A percentile compares a stretch with the other conserved stretches of the same genome.
These are phyloP conservation scores for Lyophyllum decastes DNA, from an alignment of 768 basidiomycete species.

Conservation along the genomic window DNA sequence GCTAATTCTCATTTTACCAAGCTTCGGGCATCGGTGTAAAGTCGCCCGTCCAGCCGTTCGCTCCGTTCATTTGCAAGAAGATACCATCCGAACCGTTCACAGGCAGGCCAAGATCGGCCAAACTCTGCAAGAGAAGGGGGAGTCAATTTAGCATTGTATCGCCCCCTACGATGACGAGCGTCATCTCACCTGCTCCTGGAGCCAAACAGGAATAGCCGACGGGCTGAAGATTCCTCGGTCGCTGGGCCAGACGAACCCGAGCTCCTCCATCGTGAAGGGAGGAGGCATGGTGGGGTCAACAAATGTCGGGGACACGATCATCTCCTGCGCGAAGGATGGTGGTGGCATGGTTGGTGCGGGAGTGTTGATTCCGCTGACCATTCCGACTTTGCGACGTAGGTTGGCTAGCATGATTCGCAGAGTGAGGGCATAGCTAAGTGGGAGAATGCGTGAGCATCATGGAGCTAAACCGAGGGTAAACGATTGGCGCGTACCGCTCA, in stretches of 20 bases:
- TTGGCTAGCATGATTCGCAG: constrained; percentile 93
- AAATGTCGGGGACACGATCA: constrained; percentile 61
- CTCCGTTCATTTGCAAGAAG: constrained; percentile 73
- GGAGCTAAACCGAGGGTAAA: not conserved
- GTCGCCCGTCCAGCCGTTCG: constrained; percentile 77
- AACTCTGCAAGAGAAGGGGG: constrained; percentile 50
- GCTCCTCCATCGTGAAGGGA: constrained; percentile 83
- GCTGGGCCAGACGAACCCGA: constrained; percentile 75
- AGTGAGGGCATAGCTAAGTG: constrained; percentile 80
- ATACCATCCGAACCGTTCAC: constrained; percentile 89
- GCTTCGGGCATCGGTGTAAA: constrained; percentile 81
- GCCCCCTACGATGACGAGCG: not conserved
- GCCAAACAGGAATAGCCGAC: constrained; percentile 84
- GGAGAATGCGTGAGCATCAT: not conserved
- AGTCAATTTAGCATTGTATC: not conserved
- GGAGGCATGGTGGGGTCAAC: constrained; percentile 54
- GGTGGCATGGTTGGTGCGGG: constrained; percentile 54
- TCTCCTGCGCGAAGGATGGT: constrained; percentile 53
- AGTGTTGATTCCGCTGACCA: constrained; percentile 49
- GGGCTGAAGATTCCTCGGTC: constrained; percentile 72
- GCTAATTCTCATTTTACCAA: constrained; percentile 52
- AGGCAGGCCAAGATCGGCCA: constrained; percentile 90
- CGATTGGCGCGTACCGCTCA: constrained; percentile 58
- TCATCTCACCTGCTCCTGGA: constrained; percentile 80
- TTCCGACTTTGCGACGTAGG: constrained; percentile 84